These are phyloP conservation scores for Isochrysis galbana DNA, from an alignment of 78 protist genomes.

Conservation along the genomic window DNA sequence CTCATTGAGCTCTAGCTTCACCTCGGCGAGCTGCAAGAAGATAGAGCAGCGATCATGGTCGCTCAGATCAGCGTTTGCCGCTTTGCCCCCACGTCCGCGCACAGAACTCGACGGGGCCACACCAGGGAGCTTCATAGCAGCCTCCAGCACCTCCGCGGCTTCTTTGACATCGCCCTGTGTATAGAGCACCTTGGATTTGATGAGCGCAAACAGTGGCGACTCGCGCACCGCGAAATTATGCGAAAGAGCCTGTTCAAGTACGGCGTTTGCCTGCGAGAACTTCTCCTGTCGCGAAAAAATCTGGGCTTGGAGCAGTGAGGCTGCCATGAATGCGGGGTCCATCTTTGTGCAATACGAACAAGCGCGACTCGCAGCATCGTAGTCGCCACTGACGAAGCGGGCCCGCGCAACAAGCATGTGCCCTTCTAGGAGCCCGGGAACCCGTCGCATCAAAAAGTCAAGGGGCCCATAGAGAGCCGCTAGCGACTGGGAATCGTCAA, in stretches of 20 bases:
- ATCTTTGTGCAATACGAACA: neutral
- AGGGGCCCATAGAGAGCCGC: too few relatives aligned
- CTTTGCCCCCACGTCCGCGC: neutral
- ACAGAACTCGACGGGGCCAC: too few relatives aligned
- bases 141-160: conserved; percentile 30
- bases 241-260: conserved; percentile 56
- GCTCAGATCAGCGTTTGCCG: too few relatives aligned
- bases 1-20: neutral
- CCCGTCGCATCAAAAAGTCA: neutral
- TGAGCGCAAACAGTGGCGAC: conserved; percentile 50
- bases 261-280: neutral
- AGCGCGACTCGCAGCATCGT: conserved; percentile 27
- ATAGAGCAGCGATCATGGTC: neutral
- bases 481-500: too few relatives aligned
- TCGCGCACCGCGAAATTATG: conserved; percentile 59
- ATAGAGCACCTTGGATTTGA: conserved; percentile 35
- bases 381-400: conserved; percentile 3
- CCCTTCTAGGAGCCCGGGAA: conserved; percentile 53
- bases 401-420: conserved; percentile 44
- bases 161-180: conserved; percentile 12
- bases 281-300: conserved; percentile 25
- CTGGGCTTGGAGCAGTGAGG: conserved; percentile 59
- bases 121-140: conserved; percentile 55
- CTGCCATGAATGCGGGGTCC: conserved; percentile 41
- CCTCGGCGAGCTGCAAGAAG: neutral